phyloP scores from a whole-genome alignment of 2,329 filamentous ascomycete genomes.

The Diaporthe citriasiana region DNA sequence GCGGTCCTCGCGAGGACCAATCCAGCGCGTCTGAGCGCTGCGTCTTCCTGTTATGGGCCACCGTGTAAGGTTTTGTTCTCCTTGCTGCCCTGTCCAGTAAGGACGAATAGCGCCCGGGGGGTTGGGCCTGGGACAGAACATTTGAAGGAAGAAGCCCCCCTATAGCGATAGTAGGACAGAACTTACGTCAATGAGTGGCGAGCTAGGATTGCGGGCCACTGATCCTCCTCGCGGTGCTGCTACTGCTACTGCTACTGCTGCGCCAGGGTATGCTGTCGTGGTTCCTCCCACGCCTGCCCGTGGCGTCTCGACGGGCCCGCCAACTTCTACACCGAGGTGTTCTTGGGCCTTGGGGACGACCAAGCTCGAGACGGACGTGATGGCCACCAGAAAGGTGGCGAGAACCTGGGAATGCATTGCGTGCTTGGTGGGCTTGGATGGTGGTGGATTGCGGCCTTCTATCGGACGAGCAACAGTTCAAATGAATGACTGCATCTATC shows the following conservation, averaged over 20 bases:
- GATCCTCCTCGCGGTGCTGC: too few species aligned
- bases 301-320: neutral
- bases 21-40: neutral
- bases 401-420: neutral
- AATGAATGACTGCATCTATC: slow-evolving; percentile 12
- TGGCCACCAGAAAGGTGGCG: neutral
- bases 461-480: neutral
- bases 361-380: neutral
- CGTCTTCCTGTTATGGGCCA: slow-evolving; percentile 1
- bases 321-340: too few species aligned
- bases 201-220: too few species aligned
- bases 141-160: too few species aligned
- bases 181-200: slow-evolving; percentile 3
- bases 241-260: neutral
- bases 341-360: neutral
- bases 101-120: too few species aligned
- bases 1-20: neutral
- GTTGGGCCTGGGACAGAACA: too few species aligned
- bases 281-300: neutral
- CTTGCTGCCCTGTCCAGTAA: too few species aligned
- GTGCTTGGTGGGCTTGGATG: neutral
- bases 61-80: neutral
- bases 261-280: neutral
- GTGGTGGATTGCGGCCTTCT: neutral
- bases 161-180: too few species aligned